Evolutionary conservation across 306 rosid species (phyloP).

Genomic region (Oxytropis ochrocephala): DNA sequence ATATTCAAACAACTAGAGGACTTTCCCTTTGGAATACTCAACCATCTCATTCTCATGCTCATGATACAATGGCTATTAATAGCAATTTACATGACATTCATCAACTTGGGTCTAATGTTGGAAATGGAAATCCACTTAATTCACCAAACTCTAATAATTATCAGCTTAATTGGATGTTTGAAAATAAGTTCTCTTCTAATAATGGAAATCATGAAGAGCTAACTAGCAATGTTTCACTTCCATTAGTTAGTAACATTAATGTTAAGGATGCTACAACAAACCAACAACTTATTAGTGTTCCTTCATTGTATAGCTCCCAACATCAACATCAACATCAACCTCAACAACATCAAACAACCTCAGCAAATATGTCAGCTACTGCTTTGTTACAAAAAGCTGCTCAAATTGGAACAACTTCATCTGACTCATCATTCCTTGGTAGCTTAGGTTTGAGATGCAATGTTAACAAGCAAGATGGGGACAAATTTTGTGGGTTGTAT

Average conservation of each 20-base stretch:
- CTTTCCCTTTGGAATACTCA: slow-evolving; percentile 56
- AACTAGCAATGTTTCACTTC: slow-evolving; percentile 33
- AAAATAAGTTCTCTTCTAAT: slow-evolving; percentile 35
- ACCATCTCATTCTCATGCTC: slow-evolving; percentile 19
- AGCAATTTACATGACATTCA: slow-evolving; percentile 35
- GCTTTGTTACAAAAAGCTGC: slow-evolving; percentile 89
- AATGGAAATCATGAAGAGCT: slow-evolving; percentile 27
- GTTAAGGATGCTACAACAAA: slow-evolving; percentile 23
- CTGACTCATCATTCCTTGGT: slow-evolving; percentile 51
- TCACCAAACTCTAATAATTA: slow-evolving; percentile 29
- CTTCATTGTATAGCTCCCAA: slow-evolving; percentile 63
- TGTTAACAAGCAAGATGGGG: slow-evolving; percentile 38
- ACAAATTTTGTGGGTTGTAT: slow-evolving; percentile 37
- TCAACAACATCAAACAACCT: not conserved
- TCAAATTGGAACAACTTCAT: slow-evolving; percentile 63
- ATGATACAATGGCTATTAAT: slow-evolving; percentile 15
- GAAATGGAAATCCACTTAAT: slow-evolving; percentile 32
- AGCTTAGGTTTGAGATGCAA: slow-evolving; percentile 47
- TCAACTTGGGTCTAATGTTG: not conserved
- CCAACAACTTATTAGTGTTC: slow-evolving; percentile 41
- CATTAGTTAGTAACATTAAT: slow-evolving; percentile 17
- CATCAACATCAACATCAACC: slow-evolving; percentile 24
- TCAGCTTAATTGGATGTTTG: slow-evolving; percentile 60
- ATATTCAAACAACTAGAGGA: slow-evolving; percentile 31
- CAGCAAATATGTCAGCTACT: slow-evolving; percentile 78